phyloP scores from a whole-genome alignment of 139 green algal genomes.

The Mesostigma viride region DNA sequence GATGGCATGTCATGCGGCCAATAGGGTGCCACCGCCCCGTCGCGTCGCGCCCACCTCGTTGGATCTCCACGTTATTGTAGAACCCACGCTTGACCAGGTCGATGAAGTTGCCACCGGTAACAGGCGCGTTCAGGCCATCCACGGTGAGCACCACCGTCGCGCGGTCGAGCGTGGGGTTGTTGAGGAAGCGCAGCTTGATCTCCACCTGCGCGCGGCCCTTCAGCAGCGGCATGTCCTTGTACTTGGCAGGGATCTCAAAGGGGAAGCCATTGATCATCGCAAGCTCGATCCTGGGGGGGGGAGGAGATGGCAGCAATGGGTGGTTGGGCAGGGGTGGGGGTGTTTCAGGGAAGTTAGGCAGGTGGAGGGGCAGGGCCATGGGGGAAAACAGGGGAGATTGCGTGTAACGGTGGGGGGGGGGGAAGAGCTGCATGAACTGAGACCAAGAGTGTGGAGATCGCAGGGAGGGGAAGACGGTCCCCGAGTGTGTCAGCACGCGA shows the following conservation, averaged over 20 bases:
- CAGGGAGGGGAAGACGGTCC: background rate
- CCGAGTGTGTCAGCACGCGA: too few species aligned
- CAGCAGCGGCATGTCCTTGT: slow-evolving; percentile 73
- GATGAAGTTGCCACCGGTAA: slow-evolving; percentile 83
- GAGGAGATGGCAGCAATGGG: background rate
- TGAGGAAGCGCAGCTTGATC: slow-evolving; percentile 62
- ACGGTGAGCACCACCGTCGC: slow-evolving; percentile 60
- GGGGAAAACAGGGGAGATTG: background rate
- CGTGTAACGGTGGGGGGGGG: background rate
- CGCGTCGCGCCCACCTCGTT: slow-evolving; percentile 37
- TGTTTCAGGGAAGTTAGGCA: background rate
- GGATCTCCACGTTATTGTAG: slow-evolving; percentile 94
- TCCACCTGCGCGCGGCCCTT: slow-evolving; percentile 87
- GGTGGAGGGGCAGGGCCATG: background rate
- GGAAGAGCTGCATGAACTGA: background rate
- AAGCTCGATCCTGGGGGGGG: slow-evolving; percentile 49
- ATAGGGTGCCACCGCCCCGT: too few species aligned
- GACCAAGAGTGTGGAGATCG: background rate
- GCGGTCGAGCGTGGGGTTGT: slow-evolving; percentile 25
- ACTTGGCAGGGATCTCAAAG: slow-evolving; percentile 78
- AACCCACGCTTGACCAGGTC: slow-evolving; percentile 82
- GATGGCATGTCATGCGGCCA: too few species aligned
- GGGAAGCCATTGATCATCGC: slow-evolving; percentile 87
- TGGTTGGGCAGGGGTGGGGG: background rate
- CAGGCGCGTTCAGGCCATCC: slow-evolving; percentile 93